These are phyloP conservation scores for Penicillium sp. DNA, from an alignment of 2,329 filamentous ascomycete species.

Conservation along the genomic window DNA sequence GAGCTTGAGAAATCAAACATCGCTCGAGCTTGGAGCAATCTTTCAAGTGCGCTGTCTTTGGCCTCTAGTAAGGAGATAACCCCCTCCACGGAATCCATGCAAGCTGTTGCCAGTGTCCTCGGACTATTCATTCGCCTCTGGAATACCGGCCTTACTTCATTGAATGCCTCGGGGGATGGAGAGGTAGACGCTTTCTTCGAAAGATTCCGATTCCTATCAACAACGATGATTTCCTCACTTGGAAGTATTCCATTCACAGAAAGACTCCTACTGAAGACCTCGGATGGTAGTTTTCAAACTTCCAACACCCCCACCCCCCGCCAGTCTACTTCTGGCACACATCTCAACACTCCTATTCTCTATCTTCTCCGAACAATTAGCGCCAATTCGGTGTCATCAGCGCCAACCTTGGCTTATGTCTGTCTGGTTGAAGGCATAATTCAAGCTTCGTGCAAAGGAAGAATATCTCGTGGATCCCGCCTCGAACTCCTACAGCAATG, in stretches of 20 bases:
- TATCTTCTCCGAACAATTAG: constrained; percentile 41
- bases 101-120: constrained; percentile 72
- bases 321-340: constrained; percentile 25
- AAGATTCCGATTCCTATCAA: constrained; percentile 54
- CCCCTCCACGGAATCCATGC: constrained; percentile 77
- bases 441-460: constrained; percentile 35
- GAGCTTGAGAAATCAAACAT: constrained; percentile 45
- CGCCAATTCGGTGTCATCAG: constrained; percentile 15
- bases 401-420: constrained; percentile 28
- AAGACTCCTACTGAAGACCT: constrained; percentile 53
- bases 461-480: constrained; percentile 35
- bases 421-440: constrained; percentile 32
- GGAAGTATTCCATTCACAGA: constrained; percentile 53
- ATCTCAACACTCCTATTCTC: constrained; percentile 37
- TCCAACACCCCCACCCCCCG: constrained; percentile 40
- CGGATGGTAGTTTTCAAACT: constrained; percentile 57
- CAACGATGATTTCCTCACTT: constrained; percentile 52
- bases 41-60: constrained; percentile 62
- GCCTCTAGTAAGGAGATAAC: constrained; percentile 83
- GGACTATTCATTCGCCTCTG: constrained; percentile 70
- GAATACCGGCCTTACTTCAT: constrained; percentile 52
- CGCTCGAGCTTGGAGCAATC: constrained; percentile 62
- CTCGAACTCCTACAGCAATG: constrained; percentile 42
- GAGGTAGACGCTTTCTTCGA: constrained; percentile 44
- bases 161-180: constrained; percentile 31